phyloP scores from a whole-genome alignment of 2,329 filamentous ascomycete species.

The Fusarium hainanense region DNA sequence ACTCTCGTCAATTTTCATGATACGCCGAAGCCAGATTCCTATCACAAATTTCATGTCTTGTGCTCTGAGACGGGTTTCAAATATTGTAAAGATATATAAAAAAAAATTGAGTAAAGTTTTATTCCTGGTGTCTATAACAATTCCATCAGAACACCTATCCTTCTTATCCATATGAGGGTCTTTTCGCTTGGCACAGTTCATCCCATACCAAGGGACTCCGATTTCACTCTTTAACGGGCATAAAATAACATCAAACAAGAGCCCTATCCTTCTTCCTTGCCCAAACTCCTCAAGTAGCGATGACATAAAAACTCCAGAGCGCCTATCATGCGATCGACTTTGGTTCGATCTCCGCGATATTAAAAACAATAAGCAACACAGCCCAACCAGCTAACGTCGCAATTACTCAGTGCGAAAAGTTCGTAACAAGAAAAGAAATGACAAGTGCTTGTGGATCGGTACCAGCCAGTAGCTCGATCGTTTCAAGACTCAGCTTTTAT shows the following conservation, averaged over 20 bases:
- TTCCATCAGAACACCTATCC: slow-evolving; percentile 6
- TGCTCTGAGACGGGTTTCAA: neutral
- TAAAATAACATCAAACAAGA: neutral
- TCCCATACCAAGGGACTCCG: slow-evolving; percentile 2
- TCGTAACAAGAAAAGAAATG: neutral
- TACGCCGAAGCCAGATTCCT: neutral
- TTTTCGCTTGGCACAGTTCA: neutral
- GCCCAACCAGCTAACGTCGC: neutral
- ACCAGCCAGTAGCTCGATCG: neutral
- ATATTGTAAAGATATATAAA: neutral
- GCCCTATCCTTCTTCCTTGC: neutral
- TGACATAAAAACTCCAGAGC: slow-evolving; percentile 30
- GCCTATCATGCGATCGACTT: slow-evolving; percentile 13
- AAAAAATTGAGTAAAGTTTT: slow-evolving; percentile 8
- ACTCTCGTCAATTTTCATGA: neutral
- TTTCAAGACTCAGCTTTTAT: neutral
- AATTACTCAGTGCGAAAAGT: neutral
- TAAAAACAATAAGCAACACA: neutral
- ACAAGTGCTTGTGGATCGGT: neutral
- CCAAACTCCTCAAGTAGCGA: neutral
- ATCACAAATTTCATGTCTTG: neutral
- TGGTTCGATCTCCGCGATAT: neutral
- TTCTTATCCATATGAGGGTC: neutral
- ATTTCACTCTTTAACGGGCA: neutral
- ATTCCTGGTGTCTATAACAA: slow-evolving; percentile 14